Percentiles rank a stretch among this genome's conserved stretches.
Evolutionary conservation across 179 eudicot genomes (phyloP).

Genomic region (Vitellaria paradoxa): DNA sequence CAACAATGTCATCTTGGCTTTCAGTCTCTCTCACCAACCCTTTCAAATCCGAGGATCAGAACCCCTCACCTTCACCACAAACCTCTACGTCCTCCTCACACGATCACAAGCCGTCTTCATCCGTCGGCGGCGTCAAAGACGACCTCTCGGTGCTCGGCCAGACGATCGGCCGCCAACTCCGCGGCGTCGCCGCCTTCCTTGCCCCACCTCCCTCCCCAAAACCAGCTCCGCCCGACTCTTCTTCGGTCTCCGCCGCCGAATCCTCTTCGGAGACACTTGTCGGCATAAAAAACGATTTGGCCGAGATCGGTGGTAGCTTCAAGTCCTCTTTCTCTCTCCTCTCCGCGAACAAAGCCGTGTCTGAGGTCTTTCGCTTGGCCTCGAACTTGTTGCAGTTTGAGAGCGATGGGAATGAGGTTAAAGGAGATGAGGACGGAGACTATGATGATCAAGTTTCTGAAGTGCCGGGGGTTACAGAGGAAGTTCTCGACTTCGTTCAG

Average conservation of each 20-base stretch:
- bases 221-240: neutral
- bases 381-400: slow-evolving; percentile 41
- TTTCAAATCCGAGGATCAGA: slow-evolving; percentile 17
- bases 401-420: slow-evolving; percentile 24
- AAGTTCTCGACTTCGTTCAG: slow-evolving; percentile 49
- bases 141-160: slow-evolving; percentile 56
- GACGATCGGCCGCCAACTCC: slow-evolving; percentile 50
- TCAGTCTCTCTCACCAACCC: slow-evolving; percentile 28
- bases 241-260: neutral
- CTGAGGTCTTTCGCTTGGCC: slow-evolving; percentile 52
- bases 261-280: slow-evolving; percentile 18
- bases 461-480: slow-evolving; percentile 50
- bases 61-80: neutral
- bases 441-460: slow-evolving; percentile 14
- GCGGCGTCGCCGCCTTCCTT: slow-evolving; percentile 71
- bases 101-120: neutral
- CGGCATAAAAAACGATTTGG: slow-evolving; percentile 50
- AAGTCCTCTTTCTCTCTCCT: slow-evolving; percentile 54
- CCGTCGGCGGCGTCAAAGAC: slow-evolving; percentile 35
- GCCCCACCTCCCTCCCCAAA: slow-evolving; percentile 45
- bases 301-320: slow-evolving; percentile 60
- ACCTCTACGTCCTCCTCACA: too few relatives aligned
- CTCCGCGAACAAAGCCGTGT: slow-evolving; percentile 44
- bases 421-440: slow-evolving; percentile 18
- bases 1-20: slow-evolving; percentile 29